These are phyloP conservation scores for Aureobasidium sp. DNA, from an alignment of 2,329 filamentous ascomycete species.

Conservation along the genomic window DNA sequence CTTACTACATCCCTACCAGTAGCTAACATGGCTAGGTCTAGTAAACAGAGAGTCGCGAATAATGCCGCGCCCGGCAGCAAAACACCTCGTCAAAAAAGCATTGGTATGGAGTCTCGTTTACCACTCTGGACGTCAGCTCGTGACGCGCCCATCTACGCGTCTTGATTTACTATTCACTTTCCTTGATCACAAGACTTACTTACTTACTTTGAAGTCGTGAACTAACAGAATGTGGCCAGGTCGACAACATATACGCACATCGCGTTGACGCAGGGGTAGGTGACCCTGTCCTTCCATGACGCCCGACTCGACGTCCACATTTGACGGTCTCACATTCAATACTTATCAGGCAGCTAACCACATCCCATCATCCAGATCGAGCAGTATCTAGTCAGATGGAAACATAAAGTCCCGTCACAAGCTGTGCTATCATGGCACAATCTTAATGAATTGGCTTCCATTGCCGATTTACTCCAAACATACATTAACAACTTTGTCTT, in stretches of 20 bases:
- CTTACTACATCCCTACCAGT: not conserved
- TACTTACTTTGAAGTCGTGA: not conserved
- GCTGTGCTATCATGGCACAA: constrained; percentile 38
- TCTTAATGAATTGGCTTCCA: constrained; percentile 32
- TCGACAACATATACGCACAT: constrained; percentile 25
- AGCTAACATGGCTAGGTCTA: not conserved
- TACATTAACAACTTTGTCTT: constrained; percentile 30
- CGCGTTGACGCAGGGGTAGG: constrained; percentile 22
- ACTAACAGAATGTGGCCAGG: constrained; percentile 11
- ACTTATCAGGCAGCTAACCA: not conserved
- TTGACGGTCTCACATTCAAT: no score
- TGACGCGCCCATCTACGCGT: not conserved
- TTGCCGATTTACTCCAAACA: constrained; percentile 35
- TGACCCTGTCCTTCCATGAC: not conserved
- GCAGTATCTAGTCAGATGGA: constrained; percentile 39
- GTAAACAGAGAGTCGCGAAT: not conserved
- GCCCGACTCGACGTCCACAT: not conserved
- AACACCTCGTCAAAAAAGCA: not conserved
- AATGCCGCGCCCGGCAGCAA: not conserved
- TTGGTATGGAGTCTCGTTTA: not conserved
- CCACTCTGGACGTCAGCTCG: not conserved
- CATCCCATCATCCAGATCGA: constrained; percentile 24
- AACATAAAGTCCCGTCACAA: constrained; percentile 18
- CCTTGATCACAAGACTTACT: no score
- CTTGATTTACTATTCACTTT: no score